Evolutionary conservation across 176 grass and related monocot species (phyloP).

Genomic region (Eremochloa ophiuroides): DNA sequence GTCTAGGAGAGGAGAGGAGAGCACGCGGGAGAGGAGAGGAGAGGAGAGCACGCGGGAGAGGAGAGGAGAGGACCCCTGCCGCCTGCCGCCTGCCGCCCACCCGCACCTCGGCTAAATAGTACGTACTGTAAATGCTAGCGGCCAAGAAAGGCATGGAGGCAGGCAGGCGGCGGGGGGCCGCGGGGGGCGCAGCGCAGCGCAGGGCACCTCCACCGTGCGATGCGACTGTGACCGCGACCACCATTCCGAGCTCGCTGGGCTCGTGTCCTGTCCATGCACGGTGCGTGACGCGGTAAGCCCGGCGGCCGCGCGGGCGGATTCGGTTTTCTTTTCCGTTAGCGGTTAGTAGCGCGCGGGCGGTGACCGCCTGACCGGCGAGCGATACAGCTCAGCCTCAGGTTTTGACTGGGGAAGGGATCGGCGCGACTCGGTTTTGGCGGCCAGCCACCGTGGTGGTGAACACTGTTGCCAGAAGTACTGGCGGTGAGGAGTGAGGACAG

Average conservation of each 20-base stretch:
- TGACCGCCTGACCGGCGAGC: too few relatives aligned
- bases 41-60: background rate
- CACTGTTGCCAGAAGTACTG: background rate
- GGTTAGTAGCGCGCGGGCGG: background rate
- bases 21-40: background rate
- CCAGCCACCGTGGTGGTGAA: background rate
- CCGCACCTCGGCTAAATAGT: conserved; percentile 34
- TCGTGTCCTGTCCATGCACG: background rate
- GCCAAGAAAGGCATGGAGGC: background rate
- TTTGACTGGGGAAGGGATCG: background rate
- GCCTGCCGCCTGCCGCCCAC: background rate
- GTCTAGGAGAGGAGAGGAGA: background rate
- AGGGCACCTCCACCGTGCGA: background rate
- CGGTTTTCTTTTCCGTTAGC: background rate
- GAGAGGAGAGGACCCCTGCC: background rate
- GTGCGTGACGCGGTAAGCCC: conserved; percentile 31
- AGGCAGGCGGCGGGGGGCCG: too few relatives aligned
- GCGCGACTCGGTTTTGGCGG: background rate
- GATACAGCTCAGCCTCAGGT: too few relatives aligned
- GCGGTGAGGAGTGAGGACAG: background rate
- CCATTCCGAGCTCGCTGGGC: background rate
- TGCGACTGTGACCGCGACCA: background rate
- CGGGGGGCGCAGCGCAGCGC: too few relatives aligned
- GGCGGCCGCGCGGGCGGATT: background rate
- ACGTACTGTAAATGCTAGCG: conserved; percentile 23